Percentiles rank a stretch among this genome's conserved stretches.
phyloP scores from a whole-genome alignment of 495 filamentous ascomycete genomes.

The Tuber magnatum region DNA sequence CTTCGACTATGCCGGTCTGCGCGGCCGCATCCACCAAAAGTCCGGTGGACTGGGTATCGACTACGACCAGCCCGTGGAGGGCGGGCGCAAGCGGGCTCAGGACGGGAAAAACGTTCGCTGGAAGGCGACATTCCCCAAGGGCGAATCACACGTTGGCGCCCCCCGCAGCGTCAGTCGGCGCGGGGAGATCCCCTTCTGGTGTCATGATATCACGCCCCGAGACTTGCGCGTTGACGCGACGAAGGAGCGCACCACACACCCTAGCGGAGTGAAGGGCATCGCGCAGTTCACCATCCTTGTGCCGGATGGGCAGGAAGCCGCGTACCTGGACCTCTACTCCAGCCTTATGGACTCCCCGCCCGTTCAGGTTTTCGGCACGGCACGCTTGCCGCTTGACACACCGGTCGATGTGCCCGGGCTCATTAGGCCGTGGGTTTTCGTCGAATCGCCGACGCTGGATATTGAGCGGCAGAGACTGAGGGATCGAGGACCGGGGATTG shows the following conservation, averaged over 20 bases:
- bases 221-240: conserved; percentile 45
- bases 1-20: conserved; percentile 30
- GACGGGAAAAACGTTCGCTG: conserved; percentile 49
- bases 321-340: conserved; percentile 37
- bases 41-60: conserved; percentile 39
- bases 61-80: conserved; percentile 45
- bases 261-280: conserved; percentile 47
- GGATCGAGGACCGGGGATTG: conserved; percentile 34
- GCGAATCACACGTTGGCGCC: conserved; percentile 23
- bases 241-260: conserved; percentile 43
- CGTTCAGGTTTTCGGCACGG: conserved; percentile 32
- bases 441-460: conserved; percentile 33
- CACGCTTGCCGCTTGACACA: conserved; percentile 32
- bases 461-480: conserved; percentile 30
- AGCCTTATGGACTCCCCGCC: conserved; percentile 34
- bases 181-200: conserved; percentile 51
- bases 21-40: conserved; percentile 37
- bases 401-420: conserved; percentile 24
- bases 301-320: conserved; percentile 20
- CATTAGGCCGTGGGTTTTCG: conserved; percentile 36
- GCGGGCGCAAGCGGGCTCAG: conserved; percentile 43
- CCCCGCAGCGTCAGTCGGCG: conserved; percentile 16
- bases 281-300: conserved; percentile 43
- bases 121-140: conserved; percentile 49
- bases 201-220: conserved; percentile 50